Base-by-base conservation (phyloP, 2,329 filamentous ascomycete genomes). In the Colletotrichum sansevieriae region DNA sequence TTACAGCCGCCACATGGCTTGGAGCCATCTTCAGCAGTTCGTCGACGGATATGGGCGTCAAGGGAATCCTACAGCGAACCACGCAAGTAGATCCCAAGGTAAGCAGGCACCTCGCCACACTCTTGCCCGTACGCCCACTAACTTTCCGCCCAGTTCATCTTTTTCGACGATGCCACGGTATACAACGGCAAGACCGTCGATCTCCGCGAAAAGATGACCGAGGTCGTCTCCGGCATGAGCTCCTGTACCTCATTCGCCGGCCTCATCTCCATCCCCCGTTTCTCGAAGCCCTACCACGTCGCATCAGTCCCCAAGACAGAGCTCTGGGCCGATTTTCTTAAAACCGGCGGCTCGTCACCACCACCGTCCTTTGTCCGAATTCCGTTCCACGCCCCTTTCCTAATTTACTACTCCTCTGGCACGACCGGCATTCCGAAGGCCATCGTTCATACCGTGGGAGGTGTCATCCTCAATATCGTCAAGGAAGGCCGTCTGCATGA, bases 351-450 rank as follows among this genome's bases (percentile, higher is more conserved):
- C 1, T 58, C 71, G 9, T 59, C 74, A 0, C 63, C 65, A 3
- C 76, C 80, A 1, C 84, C 85, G 0, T 79, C 82, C 2, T 90
- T 94, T 68, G 84, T 86, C 44, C 84, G 89, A 44, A 81, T 93
- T 6, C 84, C 79, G 0, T 96, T 95, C 76, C 84, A 90, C 33
- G 92, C 95, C 71, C 93, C 94, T 0, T 91, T 93, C 78, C 80
- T 95, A 39, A 86, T 97, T 41, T 92, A 91, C 67, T 97, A 94
- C 71, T 92, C 91, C 0, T 92, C 90, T 1, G 93, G 93, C 2
- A 97, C 93, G 7, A 97, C 94, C 0, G 93, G 94, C 4, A 88
- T 87, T 20, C 94, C 94, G 12, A 97, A 97, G 75, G 94, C 92
- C 68, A 96, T 97, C 71, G 92, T 95, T 2, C 94, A 97, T 77